Evolutionary conservation across 495 filamentous ascomycete species (phyloP), one percentile per base, ranked within the genome.

Genomic region (Neurospora sp.): DNA sequence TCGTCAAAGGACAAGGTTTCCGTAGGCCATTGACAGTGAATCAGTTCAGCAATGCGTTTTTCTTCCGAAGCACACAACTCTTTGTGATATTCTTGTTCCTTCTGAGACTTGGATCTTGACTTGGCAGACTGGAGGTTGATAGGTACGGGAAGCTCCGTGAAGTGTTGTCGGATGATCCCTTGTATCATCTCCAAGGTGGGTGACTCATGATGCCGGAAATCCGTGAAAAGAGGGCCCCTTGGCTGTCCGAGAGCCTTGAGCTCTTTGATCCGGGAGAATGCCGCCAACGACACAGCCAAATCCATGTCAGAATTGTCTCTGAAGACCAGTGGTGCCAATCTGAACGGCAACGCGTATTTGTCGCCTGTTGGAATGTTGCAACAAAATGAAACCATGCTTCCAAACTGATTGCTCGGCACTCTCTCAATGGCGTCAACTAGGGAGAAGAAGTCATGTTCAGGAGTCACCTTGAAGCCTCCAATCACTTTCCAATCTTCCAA

Each of bases 261-360:
- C 40, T 72, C 71, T 21, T 39, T 37, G 17, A 66, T n/a, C 36
- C 17, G 43, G 36, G 37, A 62, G 28, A 21, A 72, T 9, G 43
- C 43, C 19, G 71, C 43, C 2, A 72, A 28, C 31, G 59, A 72
- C 38, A 34, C 5, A 9, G 59, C 19, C 31, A 72, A 7, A 21
- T 72, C 71, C 24, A 62, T 72, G 17, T 72, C n/a, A 13, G 40
- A 21, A 31, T 66, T 39, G 13, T 34, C 42, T 15, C 24, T 13
- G 21, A 72, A 72, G 40, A 54, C 39, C 11, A 72, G 17, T n/a
- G 59, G 71, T 4, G 71, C 43, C 21, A 72, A 24, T 37, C 59
- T 72, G 37, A 72, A 72, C n/a, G 59, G 71, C n/a, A 54, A 31
- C n/a, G 13, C 71, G 11, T 72, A 72, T 21, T 48, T 48, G 43